These are phyloP conservation scores for Coemansia sp. DNA, from an alignment of 192 early-diverging fungal species.

Conservation along the genomic window DNA sequence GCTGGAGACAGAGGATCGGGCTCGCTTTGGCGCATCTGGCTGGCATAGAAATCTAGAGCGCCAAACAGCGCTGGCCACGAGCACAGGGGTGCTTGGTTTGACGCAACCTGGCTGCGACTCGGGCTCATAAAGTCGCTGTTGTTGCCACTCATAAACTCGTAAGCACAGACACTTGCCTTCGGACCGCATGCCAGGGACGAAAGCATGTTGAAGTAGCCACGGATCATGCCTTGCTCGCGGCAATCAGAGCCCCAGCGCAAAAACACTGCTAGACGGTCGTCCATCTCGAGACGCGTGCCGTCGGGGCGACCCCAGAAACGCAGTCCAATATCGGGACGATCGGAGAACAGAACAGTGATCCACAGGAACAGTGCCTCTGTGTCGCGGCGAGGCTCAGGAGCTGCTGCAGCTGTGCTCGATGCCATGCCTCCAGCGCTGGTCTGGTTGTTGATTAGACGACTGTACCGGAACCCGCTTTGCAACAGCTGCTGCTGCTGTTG, in stretches of 20 bases:
- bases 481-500: conserved; percentile 35
- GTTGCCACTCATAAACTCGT: conserved; percentile 55
- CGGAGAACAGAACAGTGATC: conserved; percentile 71
- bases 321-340: conserved; percentile 72
- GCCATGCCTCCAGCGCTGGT: conserved; percentile 4
- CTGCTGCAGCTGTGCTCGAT: conserved; percentile 13
- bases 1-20: conserved; percentile 23
- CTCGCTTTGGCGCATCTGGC: conserved; percentile 48
- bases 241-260: conserved; percentile 64
- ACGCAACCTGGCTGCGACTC: conserved; percentile 34
- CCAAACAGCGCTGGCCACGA: conserved; percentile 82
- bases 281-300: conserved; percentile 32
- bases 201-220: conserved; percentile 80
- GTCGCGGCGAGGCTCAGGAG: conserved; percentile 50
- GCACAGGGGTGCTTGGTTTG: conserved; percentile 56
- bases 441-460: conserved; percentile 22
- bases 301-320: conserved; percentile 62
- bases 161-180: conserved; percentile 62
- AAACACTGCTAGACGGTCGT: conserved; percentile 62
- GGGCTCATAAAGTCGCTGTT: conserved; percentile 34
- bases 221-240: conserved; percentile 62
- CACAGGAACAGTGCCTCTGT: conserved; percentile 73
- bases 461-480: conserved; percentile 35
- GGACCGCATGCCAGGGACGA: conserved; percentile 77
- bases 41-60: conserved; percentile 69